These are phyloP conservation scores for Ogataea trehalophila DNA, from an alignment of 805 yeast species.

Conservation along the genomic window DNA sequence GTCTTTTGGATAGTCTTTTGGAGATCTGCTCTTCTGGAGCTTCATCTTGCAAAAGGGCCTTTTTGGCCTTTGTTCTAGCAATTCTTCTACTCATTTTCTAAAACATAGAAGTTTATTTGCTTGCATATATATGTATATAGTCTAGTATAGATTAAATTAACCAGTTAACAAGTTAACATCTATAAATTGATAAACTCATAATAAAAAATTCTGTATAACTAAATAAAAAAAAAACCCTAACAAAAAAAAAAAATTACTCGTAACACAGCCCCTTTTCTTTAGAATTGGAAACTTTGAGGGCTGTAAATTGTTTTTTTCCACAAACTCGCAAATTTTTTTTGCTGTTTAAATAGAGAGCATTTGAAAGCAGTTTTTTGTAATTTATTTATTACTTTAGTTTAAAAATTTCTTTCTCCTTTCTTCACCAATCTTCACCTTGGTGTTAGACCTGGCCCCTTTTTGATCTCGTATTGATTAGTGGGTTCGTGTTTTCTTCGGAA, in stretches of 20 bases:
- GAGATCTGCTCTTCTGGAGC: conserved; percentile 11
- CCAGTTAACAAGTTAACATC: too few relatives aligned
- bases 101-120: neutral
- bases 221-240: too few relatives aligned
- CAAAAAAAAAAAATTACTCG: too few relatives aligned
- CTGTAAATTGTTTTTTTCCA: conserved; percentile 1
- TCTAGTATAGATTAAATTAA: too few relatives aligned
- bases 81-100: conserved; percentile 31
- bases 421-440: conserved; percentile 39
- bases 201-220: too few relatives aligned
- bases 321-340: neutral
- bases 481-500: conserved; percentile 18
- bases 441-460: conserved; percentile 20
- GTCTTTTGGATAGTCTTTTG: conserved; percentile 1
- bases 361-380: too few relatives aligned
- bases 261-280: too few relatives aligned
- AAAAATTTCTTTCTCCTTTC: conserved; percentile 5
- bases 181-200: too few relatives aligned
- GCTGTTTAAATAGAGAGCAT: too few relatives aligned
- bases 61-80: conserved; percentile 28
- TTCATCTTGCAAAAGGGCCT: conserved; percentile 12
- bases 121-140: too few relatives aligned
- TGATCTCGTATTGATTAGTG: conserved; percentile 9
- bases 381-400: neutral
- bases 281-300: too few relatives aligned